Base-by-base conservation (phyloP, 108 stramenopile species). In the Pseudonitzschia delicatissima region DNA sequence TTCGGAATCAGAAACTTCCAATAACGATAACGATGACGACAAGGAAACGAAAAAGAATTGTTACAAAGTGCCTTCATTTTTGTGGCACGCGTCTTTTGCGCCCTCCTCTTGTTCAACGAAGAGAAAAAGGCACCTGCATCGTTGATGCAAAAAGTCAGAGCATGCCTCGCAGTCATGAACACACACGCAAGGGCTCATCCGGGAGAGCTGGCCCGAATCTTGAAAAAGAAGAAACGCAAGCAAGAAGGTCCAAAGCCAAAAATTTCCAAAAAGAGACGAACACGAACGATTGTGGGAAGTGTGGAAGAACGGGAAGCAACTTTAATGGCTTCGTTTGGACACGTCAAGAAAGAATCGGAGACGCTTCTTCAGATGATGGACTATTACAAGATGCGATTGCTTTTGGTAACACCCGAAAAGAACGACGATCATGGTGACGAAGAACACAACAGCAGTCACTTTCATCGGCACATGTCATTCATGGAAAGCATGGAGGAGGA, bases 91-190 rank as follows among this genome's bases (percentile, higher is more conserved):
- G 32, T 33, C 11, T 55, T 31, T 1, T 27, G 29, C 2, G n/a
- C 53, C 25, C 12, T 55, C n/a, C 11, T 55, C n/a, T 31, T 55
- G 32, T n/a, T 33, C 13, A 55, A 55, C 0, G n/a, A 55, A 4
- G 32, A 55, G 6, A n/a, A 33, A 0, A 11, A 31, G 17, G 32
- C 31, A 5, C 5, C 28, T n/a, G 29, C 53, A 27, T 55, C 53
- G 29, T 27, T 55, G 15, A 55, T 55, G 53, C 23, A n/a, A n/a
- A 55, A 55, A 29, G 32, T 55, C 11, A 55, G 17, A 29, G 53
- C 53, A 28, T 55, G 15, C 32, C 32, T 55, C 29, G 53, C 31
- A 5, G 31, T 55, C 32, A 55, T 55, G 53, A 55, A 55, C 53
- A 8, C 28, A n/a, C 53, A 55, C 53, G 53, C 31, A 13, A 23